These are phyloP conservation scores for Coccomyxa sp. DNA, from an alignment of 139 green algal species.

Conservation along the genomic window DNA sequence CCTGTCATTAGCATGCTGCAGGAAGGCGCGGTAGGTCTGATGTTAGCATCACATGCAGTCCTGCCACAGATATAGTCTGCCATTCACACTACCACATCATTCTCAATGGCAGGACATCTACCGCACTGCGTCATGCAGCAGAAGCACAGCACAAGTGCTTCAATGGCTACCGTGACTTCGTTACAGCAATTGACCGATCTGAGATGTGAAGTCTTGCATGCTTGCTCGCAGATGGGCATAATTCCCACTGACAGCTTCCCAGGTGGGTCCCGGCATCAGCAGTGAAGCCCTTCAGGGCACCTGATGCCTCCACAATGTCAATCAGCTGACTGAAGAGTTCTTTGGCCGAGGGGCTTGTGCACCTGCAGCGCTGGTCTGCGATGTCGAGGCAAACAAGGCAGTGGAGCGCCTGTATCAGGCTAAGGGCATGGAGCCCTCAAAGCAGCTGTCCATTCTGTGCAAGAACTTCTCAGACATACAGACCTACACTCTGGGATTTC, in stretches of 20 bases:
- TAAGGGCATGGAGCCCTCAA: slow-evolving; percentile 66
- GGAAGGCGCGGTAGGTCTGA: slow-evolving; percentile 44
- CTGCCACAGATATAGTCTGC: neutral
- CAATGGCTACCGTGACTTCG: too few species aligned
- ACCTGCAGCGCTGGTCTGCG: slow-evolving; percentile 78
- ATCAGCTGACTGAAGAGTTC: too few species aligned
- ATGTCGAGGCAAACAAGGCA: slow-evolving; percentile 59
- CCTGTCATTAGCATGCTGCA: slow-evolving; percentile 46
- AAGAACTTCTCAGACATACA: slow-evolving; percentile 42
- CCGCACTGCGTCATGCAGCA: too few species aligned
- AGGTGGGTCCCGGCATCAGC: too few species aligned
- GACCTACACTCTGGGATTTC: slow-evolving; percentile 68
- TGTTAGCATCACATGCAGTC: neutral
- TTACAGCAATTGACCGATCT: neutral
- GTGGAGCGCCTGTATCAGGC: slow-evolving; percentile 63
- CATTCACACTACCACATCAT: neutral
- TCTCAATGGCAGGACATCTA: neutral
- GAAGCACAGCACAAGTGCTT: too few species aligned
- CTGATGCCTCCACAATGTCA: too few species aligned
- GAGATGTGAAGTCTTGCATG: neutral
- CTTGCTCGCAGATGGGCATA: slow-evolving; percentile 65
- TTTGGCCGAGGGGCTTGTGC: too few species aligned
- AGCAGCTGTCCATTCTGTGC: slow-evolving; percentile 73
- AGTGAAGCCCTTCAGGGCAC: too few species aligned
- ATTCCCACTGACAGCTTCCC: slow-evolving; percentile 85